Percentiles rank a stretch among this genome's conserved stretches.
Evolutionary conservation across 371 early-diverging fungal species (phyloP).

Genomic region (Mucor racemosus): DNA sequence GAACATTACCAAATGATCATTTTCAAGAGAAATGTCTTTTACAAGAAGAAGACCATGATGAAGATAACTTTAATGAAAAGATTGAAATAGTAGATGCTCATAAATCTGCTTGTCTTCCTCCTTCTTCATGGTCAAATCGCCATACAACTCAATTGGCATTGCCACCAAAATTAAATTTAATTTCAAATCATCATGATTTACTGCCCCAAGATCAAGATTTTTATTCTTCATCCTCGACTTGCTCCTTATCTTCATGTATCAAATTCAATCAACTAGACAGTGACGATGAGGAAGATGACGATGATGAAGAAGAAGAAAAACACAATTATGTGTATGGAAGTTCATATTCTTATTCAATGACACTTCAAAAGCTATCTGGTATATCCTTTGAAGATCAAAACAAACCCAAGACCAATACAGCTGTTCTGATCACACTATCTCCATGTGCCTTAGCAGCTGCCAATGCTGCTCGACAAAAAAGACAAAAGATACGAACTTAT

Average conservation of each 20-base stretch:
- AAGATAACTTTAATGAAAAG: slow-evolving; percentile 10
- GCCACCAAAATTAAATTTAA: slow-evolving; percentile 6
- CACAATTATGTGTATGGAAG: slow-evolving; percentile 1
- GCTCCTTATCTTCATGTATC: slow-evolving; percentile 14
- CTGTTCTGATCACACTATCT: slow-evolving; percentile 28
- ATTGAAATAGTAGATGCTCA: background rate
- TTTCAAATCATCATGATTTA: background rate
- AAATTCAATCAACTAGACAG: slow-evolving; percentile 12
- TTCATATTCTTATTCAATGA: slow-evolving; percentile 1
- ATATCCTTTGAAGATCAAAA: background rate
- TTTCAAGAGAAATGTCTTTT: background rate
- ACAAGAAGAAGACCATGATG: background rate
- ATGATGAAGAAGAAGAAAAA: slow-evolving; percentile 6
- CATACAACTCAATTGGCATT: slow-evolving; percentile 14
- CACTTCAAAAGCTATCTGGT: slow-evolving; percentile 22
- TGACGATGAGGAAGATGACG: background rate
- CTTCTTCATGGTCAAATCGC: background rate
- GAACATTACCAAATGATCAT: slow-evolving; percentile 7
- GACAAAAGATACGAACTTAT: slow-evolving; percentile 10
- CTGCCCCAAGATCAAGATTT: background rate
- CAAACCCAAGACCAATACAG: slow-evolving; percentile 15
- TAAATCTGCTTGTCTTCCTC: background rate
- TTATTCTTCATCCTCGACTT: background rate
- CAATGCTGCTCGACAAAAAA: slow-evolving; percentile 27
- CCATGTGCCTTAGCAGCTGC: slow-evolving; percentile 29